Conservation (phyloP, 2,329 filamentous ascomycete species). For the Phaeosphaeriaceae sp. region DNA sequence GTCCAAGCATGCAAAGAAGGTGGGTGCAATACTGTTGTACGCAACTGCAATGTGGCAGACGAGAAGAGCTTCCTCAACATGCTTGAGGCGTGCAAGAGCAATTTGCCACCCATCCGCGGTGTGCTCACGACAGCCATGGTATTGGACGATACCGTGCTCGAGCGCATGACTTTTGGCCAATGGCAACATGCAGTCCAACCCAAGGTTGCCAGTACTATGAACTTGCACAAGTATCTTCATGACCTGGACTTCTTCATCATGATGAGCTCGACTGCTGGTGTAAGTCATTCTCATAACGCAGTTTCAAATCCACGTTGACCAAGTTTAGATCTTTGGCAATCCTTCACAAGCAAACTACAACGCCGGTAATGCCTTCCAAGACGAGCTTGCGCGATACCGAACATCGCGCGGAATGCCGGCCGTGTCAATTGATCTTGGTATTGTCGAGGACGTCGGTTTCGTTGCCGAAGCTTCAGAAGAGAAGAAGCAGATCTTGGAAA, state of each 20-base stretch:
- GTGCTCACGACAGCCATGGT: slow-evolving; percentile 27
- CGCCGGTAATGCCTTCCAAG: slow-evolving; percentile 29
- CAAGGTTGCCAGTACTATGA: slow-evolving; percentile 47
- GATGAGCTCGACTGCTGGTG: too few relatives aligned
- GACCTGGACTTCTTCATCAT: slow-evolving; percentile 33
- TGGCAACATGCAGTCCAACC: slow-evolving; percentile 16
- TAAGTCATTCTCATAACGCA: slow-evolving; percentile 23
- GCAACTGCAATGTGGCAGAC: slow-evolving; percentile 18
- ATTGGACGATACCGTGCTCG: slow-evolving; percentile 19
- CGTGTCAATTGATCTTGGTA: slow-evolving; percentile 59
- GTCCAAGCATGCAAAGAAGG: neutral
- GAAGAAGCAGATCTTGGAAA: too few relatives aligned
- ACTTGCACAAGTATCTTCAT: slow-evolving; percentile 24
- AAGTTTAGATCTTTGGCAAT: too few relatives aligned
- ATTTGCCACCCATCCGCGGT: slow-evolving; percentile 15
- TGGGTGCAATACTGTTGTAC: slow-evolving; percentile 2
- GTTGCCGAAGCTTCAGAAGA: slow-evolving; percentile 25
- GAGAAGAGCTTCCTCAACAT: neutral
- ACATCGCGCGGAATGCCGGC: slow-evolving; percentile 40
- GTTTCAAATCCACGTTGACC: too few relatives aligned
- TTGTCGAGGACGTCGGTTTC: slow-evolving; percentile 53
- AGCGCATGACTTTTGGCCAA: slow-evolving; percentile 18
- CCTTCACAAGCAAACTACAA: slow-evolving; percentile 35
- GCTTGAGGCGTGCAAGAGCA: neutral
- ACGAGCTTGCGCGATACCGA: slow-evolving; percentile 27